Evolutionary conservation across 2,329 filamentous ascomycete genomes (phyloP), one percentile per base, ranked within the genome.

Genomic region (Tolypocladium endophyticum): DNA sequence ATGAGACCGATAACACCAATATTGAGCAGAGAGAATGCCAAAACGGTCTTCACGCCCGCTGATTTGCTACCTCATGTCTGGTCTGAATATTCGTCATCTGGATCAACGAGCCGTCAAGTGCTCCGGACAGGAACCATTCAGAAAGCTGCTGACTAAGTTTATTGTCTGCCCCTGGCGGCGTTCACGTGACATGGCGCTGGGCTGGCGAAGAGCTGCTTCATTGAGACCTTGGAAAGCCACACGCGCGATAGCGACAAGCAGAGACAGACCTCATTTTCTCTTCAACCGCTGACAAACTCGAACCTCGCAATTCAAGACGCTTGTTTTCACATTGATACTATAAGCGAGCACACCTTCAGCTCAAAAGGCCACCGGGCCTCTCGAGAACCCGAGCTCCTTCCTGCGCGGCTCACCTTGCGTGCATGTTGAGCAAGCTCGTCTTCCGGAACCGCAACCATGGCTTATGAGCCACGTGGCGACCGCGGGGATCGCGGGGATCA

Each of bases 381-480:
- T n/a, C 20, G 30, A 35, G 30, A 23, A 14, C 6, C 11, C 11
- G 50, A 23, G 50, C 50, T 36, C 30, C 4, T 33, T n/a, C 7
- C 30, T 8, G 20, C 30, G 6, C 28, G 23, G 5, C 36, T 45
- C 57, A 30, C 52, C 16, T 14, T 36, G 53, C 55, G 50, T 64
- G 67, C 47, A 70, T 70, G 69, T 60, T 61, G 64, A 62, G 60
- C 59, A 36, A n/a, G n/a, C 50, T 56, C 39, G 30, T 33, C 35
- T 55, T 25, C n/a, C n/a, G 25, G n/a, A 14, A 43, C 45, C 60
- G 55, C 58, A 54, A 45, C 64, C 59, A 83, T 83, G 80, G 77
- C 80, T 67, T 82, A 81, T 69, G 79, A 82, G 74, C 76, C 78
- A 70, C 77, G 80, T 64, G 77, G 79, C 68, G 79, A 81, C 65